Evolutionary conservation across 768 basidiomycete genomes (phyloP).

Genomic region (Lentinula sp.): DNA sequence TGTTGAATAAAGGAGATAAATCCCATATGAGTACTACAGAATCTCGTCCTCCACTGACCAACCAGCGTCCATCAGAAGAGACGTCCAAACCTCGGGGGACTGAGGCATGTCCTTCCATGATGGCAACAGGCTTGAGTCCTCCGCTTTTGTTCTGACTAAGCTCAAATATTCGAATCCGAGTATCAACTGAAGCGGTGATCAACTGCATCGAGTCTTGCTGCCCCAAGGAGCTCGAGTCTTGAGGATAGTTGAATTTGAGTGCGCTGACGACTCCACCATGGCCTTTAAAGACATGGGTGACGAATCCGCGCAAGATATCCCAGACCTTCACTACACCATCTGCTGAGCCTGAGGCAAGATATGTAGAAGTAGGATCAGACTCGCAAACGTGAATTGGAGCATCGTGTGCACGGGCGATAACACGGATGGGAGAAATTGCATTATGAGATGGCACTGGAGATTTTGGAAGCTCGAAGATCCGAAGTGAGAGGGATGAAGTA

Average conservation of each 20-base stretch:
- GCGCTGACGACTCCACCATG: slow-evolving; percentile 98
- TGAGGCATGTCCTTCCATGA: slow-evolving; percentile 94
- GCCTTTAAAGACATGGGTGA: slow-evolving; percentile 92
- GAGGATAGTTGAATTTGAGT: slow-evolving; percentile 76
- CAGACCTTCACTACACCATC: slow-evolving; percentile 98
- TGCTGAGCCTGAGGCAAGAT: slow-evolving; percentile 92
- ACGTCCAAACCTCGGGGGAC: slow-evolving; percentile 90
- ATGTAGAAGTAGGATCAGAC: slow-evolving; percentile 78
- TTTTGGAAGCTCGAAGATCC: slow-evolving; percentile 75
- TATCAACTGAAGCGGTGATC: slow-evolving; percentile 89
- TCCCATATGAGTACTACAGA: slow-evolving; percentile 94
- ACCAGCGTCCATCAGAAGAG: slow-evolving; percentile 80
- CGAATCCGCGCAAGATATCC: slow-evolving; percentile 82
- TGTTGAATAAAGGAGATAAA: slow-evolving; percentile 33
- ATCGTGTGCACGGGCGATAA: slow-evolving; percentile 81
- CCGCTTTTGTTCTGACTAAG: slow-evolving; percentile 54
- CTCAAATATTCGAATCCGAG: slow-evolving; percentile 89
- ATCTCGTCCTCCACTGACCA: slow-evolving; percentile 89
- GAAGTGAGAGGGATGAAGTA: slow-evolving; percentile 73
- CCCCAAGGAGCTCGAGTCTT: slow-evolving; percentile 43
- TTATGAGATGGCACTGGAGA: slow-evolving; percentile 34
- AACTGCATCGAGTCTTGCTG: slow-evolving; percentile 63
- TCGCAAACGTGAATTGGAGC: slow-evolving; percentile 90
- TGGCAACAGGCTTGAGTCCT: slow-evolving; percentile 55
- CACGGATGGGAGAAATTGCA: slow-evolving; percentile 62